Percentiles rank a stretch among this genome's conserved stretches.
Evolutionary conservation across 257 asterid species (phyloP).

Genomic region (Hygrophila difformis): DNA sequence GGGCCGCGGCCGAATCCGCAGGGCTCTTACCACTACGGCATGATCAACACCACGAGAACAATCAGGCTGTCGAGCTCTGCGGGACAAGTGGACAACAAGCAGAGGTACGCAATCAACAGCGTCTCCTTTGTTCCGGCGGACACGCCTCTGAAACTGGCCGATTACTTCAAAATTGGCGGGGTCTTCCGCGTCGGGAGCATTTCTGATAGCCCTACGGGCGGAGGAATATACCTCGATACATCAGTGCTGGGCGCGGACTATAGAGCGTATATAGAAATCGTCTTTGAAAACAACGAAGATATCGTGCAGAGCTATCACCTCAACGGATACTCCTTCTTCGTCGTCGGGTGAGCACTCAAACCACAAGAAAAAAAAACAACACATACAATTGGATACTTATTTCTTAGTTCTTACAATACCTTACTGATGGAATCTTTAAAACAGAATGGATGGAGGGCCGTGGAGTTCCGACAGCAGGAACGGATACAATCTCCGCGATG

Average conservation of each 20-base stretch:
- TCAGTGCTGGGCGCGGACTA: conserved; percentile 66
- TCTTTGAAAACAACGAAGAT: conserved; percentile 61
- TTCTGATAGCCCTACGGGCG: conserved; percentile 51
- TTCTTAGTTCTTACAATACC: background rate
- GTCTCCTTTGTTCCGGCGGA: conserved; percentile 60
- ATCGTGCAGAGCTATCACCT: conserved; percentile 83
- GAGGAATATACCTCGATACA: conserved; percentile 75
- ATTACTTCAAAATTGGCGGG: conserved; percentile 61
- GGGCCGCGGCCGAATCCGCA: conserved; percentile 94
- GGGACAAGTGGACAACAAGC: conserved; percentile 63
- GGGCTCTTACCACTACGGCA: conserved; percentile 85
- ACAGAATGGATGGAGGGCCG: conserved; percentile 92
- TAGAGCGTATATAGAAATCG: conserved; percentile 60
- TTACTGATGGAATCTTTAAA: conserved; percentile 11
- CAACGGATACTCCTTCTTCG: conserved; percentile 73
- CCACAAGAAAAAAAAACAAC: background rate
- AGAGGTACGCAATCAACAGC: conserved; percentile 75
- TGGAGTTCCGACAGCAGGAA: conserved; percentile 55
- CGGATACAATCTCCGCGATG: conserved; percentile 79
- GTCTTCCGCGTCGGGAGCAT: conserved; percentile 63
- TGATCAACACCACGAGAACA: conserved; percentile 67
- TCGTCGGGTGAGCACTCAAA: conserved; percentile 64
- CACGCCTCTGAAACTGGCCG: conserved; percentile 74
- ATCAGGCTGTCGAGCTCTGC: conserved; percentile 58
- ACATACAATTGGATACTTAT: too few species aligned